Base-by-base conservation (phyloP, 441 rosid species). In the Codiaeum variegatum region DNA sequence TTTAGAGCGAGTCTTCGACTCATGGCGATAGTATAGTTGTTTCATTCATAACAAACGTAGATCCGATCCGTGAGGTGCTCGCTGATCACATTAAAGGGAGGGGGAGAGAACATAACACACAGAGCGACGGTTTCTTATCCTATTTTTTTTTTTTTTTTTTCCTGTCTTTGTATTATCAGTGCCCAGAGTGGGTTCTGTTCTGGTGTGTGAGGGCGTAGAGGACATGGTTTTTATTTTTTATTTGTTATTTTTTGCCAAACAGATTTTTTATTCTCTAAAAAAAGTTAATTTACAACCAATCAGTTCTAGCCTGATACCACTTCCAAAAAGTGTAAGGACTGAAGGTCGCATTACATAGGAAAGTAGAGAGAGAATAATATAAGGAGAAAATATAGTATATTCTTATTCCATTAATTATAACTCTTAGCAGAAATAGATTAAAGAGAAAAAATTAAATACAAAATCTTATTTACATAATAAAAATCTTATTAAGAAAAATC, bases 41-140 rank as follows among this genome's bases (percentile, higher is more conserved):
- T 21, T 44, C 29, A 74, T 63, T 65, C 51, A 79, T 73, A 29
- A 61, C 36, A 16, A 69, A 60, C 78, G 74, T 75, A 81, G 92
- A 92, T 85, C 94, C 90, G 91, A 92, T 88, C 92, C 85, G 81
- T 18, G 75, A 83, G 77, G 80, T 76, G 79, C 85, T 81, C 84
- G 73, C 34, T 82, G 87, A 84, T 85, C 83, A 67, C 70, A 79
- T 12, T 1, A 9, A 12, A 23, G 38, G 24, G 34, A 73, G 44
- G 11, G 11, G 9, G 42, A 38, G 42, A 9, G 42, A 9, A 1
- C 11, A 73, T 2, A 4, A 58, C 34, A 72, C 74, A 55, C 28
- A 51, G 21, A 47, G 67, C 38, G 34, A 16, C 68, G 38, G 76
- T 40, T 8, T 40, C 1, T 8, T 24, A 60, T 26, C 6, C 23